Evolutionary conservation across 1,284 basidiomycete species (phyloP), one percentile per base, ranked within the genome.

Genomic region (Ganoderma sinense): DNA sequence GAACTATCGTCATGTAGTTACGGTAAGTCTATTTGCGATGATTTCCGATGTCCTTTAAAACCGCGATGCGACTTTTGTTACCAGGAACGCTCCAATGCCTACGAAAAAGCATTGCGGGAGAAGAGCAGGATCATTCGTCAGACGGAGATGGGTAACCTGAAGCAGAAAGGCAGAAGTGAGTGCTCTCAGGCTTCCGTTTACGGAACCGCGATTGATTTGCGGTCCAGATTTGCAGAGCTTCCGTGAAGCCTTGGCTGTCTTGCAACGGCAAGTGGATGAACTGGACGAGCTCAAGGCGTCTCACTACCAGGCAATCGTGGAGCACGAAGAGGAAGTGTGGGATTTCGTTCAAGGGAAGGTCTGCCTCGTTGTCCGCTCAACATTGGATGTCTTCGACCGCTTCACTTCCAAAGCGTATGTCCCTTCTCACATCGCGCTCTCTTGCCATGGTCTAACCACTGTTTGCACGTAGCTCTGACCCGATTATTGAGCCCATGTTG

Each of bases 251-350:
- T 83, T 97, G 40, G 81, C 87, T 33, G 87, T 96, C 23, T 83
- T 98, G 45, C 97, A 98, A 77, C 86, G 89, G 51, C 96, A 97
- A 80, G 96, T 98, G 0, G 94, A 96, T 75, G 94, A 94, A 66
- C 84, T 97, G 20, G 95, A 97, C 79, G 90, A 90, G 71, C 83
- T 96, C 71, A 96, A 96, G 77, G 87, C 83, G 4, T 85, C 88
- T 13, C 94, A 97, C 81, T 97, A 97, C 78, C 88, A 90, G 73
- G 94, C 97, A 75, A 96, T 97, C 66, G 83, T 97, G 65, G 94
- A 96, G 69, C 95, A 96, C 73, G 97, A 98, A 82, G 95, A 97
- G 76, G 92, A 97, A 82, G 91, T 95, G 7, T 98, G 97, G 97
- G 90, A 96, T 75, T 90, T 91, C 18, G 94, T 98, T 14, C 90